Conservation (phyloP, 164 flowering plant species). For the Kingdonia uniflora region DNA sequence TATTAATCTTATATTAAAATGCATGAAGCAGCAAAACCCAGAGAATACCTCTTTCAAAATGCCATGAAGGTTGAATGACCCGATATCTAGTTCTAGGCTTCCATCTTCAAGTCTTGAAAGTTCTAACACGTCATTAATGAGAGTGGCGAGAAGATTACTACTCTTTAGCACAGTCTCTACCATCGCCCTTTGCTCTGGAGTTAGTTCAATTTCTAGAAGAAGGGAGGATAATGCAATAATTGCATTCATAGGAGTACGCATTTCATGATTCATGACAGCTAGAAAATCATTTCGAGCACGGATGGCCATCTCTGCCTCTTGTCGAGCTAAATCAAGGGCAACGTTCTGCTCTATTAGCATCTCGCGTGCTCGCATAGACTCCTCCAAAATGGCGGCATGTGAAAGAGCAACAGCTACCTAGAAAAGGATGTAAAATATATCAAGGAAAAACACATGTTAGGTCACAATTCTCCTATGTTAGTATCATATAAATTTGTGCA, state of each 20-base stretch:
- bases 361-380: constrained; percentile 68
- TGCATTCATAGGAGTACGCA: constrained; percentile 77
- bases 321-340: constrained; percentile 60
- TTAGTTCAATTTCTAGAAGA: constrained; percentile 56
- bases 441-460: background rate
- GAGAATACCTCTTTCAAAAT: constrained; percentile 48
- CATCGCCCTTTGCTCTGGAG: constrained; percentile 59
- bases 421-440: constrained; percentile 2
- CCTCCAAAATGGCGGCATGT: constrained; percentile 77
- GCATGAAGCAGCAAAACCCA: no score
- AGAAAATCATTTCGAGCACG: constrained; percentile 74
- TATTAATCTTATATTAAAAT: no score
- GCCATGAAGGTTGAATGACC: constrained; percentile 43
- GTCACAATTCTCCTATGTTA: background rate
- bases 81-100: constrained; percentile 44
- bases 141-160: constrained; percentile 56
- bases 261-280: constrained; percentile 80
- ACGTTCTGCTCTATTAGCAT: constrained; percentile 66
- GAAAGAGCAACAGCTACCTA: constrained; percentile 87
- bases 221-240: constrained; percentile 60
- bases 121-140: constrained; percentile 74
- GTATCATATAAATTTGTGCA: background rate
- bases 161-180: constrained; percentile 67
- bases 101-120: constrained; percentile 83
- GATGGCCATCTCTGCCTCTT: constrained; percentile 66